Evolutionary conservation across 129 eudicot genomes (phyloP).

Genomic region (Oenanthe sinensis): DNA sequence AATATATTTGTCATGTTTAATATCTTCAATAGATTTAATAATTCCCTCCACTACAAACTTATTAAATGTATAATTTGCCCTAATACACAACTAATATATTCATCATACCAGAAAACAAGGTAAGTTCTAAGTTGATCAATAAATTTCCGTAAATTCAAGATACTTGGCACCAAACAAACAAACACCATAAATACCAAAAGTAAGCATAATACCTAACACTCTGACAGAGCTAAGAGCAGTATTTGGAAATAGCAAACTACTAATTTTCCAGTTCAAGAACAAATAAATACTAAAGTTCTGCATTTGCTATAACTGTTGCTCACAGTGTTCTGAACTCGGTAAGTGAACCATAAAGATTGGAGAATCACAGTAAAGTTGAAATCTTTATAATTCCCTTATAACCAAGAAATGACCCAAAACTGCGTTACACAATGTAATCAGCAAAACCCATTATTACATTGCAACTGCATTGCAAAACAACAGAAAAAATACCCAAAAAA

Average conservation of each 20-base stretch:
- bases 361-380: neutral
- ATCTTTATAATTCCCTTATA: neutral
- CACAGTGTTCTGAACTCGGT: neutral
- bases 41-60: neutral
- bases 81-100: neutral
- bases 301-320: constrained; percentile 1
- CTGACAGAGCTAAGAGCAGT: neutral
- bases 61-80: neutral
- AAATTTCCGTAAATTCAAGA: neutral
- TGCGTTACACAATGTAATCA: neutral
- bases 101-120: neutral
- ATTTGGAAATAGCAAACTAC: neutral
- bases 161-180: neutral
- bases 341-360: neutral
- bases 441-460: neutral
- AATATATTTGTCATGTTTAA: neutral
- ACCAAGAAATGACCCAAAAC: neutral
- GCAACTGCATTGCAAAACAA: neutral
- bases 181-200: neutral
- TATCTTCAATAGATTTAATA: neutral
- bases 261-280: neutral
- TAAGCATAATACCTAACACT: neutral
- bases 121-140: neutral
- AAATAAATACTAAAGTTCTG: neutral
- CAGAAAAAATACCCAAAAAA: neutral